Evolutionary conservation across 371 early-diverging fungal genomes (phyloP).

Genomic region (Zopfochytrium polystomum): DNA sequence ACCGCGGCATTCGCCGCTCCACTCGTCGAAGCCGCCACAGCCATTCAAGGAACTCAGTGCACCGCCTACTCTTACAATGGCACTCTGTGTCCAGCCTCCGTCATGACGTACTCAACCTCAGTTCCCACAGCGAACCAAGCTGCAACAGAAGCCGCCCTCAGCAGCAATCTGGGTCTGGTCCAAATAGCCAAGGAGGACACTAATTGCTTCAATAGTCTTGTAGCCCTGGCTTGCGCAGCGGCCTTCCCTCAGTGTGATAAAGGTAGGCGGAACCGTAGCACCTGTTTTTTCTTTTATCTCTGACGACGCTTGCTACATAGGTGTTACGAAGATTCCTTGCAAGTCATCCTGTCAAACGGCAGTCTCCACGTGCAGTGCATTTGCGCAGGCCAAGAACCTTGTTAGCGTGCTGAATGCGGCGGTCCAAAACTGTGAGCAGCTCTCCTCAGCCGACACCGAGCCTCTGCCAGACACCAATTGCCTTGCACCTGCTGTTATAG

Average conservation of each 20-base stretch:
- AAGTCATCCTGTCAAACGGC: neutral
- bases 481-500: neutral
- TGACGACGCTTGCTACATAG: too few relatives aligned
- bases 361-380: neutral
- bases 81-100: neutral
- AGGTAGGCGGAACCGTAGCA: too few relatives aligned
- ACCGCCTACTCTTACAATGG: neutral
- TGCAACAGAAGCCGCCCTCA: neutral
- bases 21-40: too few relatives aligned
- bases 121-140: neutral
- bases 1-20: too few relatives aligned
- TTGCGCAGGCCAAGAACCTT: neutral
- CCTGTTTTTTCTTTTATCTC: too few relatives aligned
- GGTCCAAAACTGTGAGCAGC: neutral
- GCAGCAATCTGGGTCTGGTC: too few relatives aligned
- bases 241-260: too few relatives aligned
- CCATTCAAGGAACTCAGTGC: neutral
- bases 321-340: neutral
- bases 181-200: too few relatives aligned
- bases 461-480: neutral
- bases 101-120: neutral
- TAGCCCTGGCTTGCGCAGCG: too few relatives aligned
- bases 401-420: neutral
- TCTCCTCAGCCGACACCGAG: neutral
- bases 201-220: too few relatives aligned